Percentiles rank a stretch among this genome's conserved stretches.
phyloP scores from a whole-genome alignment of 2,329 filamentous ascomycete species.

The Hymenoscyphus fraxineus region DNA sequence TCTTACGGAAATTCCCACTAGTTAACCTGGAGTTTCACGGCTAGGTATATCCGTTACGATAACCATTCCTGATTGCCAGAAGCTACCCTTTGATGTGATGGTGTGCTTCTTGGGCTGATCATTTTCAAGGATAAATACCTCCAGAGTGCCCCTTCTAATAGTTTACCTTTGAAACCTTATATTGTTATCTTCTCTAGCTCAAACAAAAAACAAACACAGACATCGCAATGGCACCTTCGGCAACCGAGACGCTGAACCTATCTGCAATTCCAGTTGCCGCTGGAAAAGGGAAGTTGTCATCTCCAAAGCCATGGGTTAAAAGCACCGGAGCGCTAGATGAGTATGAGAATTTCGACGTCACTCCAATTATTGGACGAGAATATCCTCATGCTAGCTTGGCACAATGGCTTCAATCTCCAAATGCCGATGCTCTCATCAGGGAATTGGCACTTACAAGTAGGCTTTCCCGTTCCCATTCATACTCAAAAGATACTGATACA shows the following conservation, averaged over 20 bases:
- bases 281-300: conserved; percentile 10
- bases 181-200: not conserved
- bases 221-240: conserved; percentile 22
- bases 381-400: conserved; percentile 41
- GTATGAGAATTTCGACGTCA: conserved; percentile 38
- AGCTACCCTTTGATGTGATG: not conserved
- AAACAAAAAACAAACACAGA: not conserved
- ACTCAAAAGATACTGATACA: conserved; percentile 48
- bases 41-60: not conserved
- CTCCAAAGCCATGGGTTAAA: conserved; percentile 27
- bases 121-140: not conserved
- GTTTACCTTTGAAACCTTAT: not conserved
- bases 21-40: not conserved
- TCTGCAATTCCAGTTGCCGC: conserved; percentile 8
- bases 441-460: conserved; percentile 46
- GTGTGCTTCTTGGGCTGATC: not conserved
- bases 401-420: conserved; percentile 45
- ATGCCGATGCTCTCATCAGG: conserved; percentile 45
- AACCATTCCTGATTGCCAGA: not conserved
- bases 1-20: not conserved
- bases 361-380: conserved; percentile 46
- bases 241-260: conserved; percentile 17
- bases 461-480: conserved; percentile 37
- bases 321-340: conserved; percentile 29
- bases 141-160: not conserved